Evolutionary conservation across 2,329 filamentous ascomycete genomes (phyloP).

Genomic region (Bipolaris oryzae): DNA sequence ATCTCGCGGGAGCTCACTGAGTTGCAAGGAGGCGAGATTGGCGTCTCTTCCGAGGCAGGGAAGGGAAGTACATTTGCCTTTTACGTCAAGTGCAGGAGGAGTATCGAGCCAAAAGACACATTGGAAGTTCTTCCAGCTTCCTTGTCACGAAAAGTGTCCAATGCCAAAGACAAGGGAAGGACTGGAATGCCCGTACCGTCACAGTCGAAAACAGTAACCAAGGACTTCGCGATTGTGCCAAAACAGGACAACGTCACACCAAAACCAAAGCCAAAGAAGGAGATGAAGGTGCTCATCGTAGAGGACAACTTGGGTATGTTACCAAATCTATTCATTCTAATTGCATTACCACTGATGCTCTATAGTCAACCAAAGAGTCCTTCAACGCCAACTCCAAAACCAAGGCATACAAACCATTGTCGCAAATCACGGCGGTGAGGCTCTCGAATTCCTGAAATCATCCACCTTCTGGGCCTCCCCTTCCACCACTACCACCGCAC

Average conservation of each 20-base stretch:
- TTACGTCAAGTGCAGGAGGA: conserved; percentile 72
- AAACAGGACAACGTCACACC: conserved; percentile 10
- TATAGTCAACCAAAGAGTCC: conserved; percentile 56
- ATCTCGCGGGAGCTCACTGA: conserved; percentile 81
- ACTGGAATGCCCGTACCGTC: conserved; percentile 11
- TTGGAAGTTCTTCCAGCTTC: conserved; percentile 33
- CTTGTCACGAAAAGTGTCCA: conserved; percentile 37
- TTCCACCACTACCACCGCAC: conserved; percentile 24
- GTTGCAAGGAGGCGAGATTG: conserved; percentile 79
- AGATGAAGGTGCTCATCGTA: conserved; percentile 51
- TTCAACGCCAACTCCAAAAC: conserved; percentile 58
- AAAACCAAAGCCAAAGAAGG: conserved; percentile 19
- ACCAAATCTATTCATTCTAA: background rate
- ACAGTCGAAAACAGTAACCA: conserved; percentile 34
- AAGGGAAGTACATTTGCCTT: conserved; percentile 78
- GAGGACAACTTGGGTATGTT: conserved; percentile 47
- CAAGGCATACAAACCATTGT: conserved; percentile 54
- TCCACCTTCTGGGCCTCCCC: conserved; percentile 50
- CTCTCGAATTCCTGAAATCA: conserved; percentile 52
- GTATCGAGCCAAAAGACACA: conserved; percentile 44
- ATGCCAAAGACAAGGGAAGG: conserved; percentile 35
- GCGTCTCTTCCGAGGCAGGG: conserved; percentile 70
- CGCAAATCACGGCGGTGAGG: conserved; percentile 58
- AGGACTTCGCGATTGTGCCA: conserved; percentile 43
- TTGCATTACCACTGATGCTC: conserved; percentile 1